These are phyloP conservation scores for Lolium rigidum DNA, from an alignment of 176 grass and related monocot genomes.

Conservation along the genomic window DNA sequence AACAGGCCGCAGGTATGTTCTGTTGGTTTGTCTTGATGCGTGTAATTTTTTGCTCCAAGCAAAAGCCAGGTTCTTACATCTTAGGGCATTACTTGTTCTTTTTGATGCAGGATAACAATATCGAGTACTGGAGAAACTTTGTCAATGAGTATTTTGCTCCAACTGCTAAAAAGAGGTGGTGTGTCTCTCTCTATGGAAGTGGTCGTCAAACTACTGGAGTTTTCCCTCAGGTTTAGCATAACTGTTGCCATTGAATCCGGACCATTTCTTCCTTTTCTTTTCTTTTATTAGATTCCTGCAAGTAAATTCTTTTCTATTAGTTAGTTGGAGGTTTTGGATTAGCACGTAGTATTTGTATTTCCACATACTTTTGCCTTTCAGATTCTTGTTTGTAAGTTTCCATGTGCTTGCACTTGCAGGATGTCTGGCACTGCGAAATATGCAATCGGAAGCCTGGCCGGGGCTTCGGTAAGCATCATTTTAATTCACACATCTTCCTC, in stretches of 20 bases:
- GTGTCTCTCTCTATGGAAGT: slow-evolving; percentile 98
- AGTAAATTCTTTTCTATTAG: slow-evolving; percentile 1
- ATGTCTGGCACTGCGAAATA: slow-evolving; percentile 99
- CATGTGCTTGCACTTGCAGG: slow-evolving; percentile 52
- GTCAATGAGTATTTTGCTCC: slow-evolving; percentile 92
- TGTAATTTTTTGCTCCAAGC: slow-evolving; percentile 33
- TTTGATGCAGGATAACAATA: slow-evolving; percentile 89
- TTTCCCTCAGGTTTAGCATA: slow-evolving; percentile 83
- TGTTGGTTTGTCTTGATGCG: slow-evolving; percentile 19
- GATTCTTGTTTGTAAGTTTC: slow-evolving; percentile 15
- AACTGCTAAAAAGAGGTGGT: slow-evolving; percentile 98
- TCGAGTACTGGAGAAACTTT: slow-evolving; percentile 99
- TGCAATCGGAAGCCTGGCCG: slow-evolving; percentile 95
- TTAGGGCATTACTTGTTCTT: slow-evolving; percentile 28
- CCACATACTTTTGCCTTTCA: slow-evolving; percentile 21
- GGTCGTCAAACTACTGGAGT: slow-evolving; percentile 97
- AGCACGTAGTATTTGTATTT: neutral
- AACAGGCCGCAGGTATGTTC: slow-evolving; percentile 75
- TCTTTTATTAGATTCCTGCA: slow-evolving; percentile 18
- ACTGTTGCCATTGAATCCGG: neutral
- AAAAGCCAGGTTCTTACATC: slow-evolving; percentile 2
- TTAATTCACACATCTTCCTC: neutral
- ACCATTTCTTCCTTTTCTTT: neutral
- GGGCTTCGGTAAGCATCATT: slow-evolving; percentile 88
- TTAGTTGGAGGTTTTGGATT: neutral